phyloP scores from a whole-genome alignment of 2,329 filamentous ascomycete species.

The Hymenoscyphus repandus region DNA sequence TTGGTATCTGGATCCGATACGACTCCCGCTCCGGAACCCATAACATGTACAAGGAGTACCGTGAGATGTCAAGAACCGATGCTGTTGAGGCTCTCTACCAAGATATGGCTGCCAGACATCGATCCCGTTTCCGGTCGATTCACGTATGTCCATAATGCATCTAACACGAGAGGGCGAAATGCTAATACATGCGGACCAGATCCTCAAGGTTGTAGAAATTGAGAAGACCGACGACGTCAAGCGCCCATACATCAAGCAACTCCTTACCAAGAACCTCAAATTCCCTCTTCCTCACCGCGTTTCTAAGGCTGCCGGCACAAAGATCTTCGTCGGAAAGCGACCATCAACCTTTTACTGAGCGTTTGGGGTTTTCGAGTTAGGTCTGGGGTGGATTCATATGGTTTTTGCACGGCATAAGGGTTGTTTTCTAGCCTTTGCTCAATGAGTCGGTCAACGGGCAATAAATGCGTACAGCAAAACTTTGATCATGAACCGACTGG shows the following conservation, averaged over 20 bases:
- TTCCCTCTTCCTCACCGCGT: conserved; percentile 98
- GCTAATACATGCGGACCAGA: conserved; percentile 46
- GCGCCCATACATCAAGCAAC: conserved; percentile 99
- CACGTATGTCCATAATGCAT: conserved; percentile 64
- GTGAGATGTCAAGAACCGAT: conserved; percentile 93
- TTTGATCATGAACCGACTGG: conserved; percentile 12
- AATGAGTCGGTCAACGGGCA: conserved; percentile 28
- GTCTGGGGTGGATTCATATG: conserved; percentile 26
- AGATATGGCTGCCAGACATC: conserved; percentile 99
- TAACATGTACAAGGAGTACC: conserved; percentile 99
- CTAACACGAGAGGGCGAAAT: neutral
- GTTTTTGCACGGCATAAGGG: conserved; percentile 31
- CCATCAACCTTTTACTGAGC: conserved; percentile 90
- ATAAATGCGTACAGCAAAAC: conserved; percentile 27
- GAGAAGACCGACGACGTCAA: conserved; percentile 93
- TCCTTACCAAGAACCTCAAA: conserved; percentile 88
- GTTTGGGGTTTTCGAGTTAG: conserved; percentile 18
- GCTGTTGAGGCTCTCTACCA: conserved; percentile 97
- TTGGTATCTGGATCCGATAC: conserved; percentile 99
- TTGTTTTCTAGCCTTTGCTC: conserved; percentile 32
- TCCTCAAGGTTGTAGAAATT: conserved; percentile 96
- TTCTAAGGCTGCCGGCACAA: conserved; percentile 75
- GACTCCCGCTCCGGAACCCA: conserved; percentile 99
- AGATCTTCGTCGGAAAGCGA: conserved; percentile 88
- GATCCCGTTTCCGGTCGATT: conserved; percentile 94